Evolutionary conservation across 1,284 basidiomycete species (phyloP).

Genomic region (Fomitopsis schrenkii): DNA sequence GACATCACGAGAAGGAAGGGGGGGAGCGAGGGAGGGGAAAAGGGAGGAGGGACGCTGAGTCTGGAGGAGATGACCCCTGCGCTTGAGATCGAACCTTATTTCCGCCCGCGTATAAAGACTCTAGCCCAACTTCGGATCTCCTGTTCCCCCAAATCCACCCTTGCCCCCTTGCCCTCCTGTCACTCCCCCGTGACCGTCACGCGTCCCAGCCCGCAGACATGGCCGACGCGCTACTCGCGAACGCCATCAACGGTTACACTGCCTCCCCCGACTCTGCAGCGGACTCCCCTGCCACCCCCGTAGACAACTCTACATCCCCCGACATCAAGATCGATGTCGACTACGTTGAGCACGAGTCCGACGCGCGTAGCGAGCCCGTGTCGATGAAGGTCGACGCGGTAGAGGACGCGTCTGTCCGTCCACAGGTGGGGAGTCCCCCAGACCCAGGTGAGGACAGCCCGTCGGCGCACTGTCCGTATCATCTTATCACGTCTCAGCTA

Average conservation of each 20-base stretch:
- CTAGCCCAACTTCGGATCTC: conserved; percentile 60
- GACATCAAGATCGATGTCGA: conserved; percentile 61
- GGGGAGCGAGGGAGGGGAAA: conserved; percentile 9
- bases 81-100: conserved; percentile 79
- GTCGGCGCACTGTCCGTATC: conserved; percentile 14
- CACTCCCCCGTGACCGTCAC: conserved; percentile 38
- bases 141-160: conserved; percentile 69
- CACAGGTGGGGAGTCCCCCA: conserved; percentile 38
- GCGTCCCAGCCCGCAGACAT: conserved; percentile 28
- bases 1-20: conserved; percentile 5
- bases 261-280: conserved; percentile 35
- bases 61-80: conserved; percentile 42
- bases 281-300: conserved; percentile 58
- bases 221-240: conserved; percentile 29
- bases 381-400: conserved; percentile 37
- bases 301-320: conserved; percentile 41
- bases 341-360: conserved; percentile 57
- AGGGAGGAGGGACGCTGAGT: conserved; percentile 19
- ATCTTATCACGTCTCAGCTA: conserved; percentile 29
- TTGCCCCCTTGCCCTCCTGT: conserved; percentile 28
- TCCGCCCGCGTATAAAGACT: conserved; percentile 74
- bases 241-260: conserved; percentile 44
- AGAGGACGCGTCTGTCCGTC: conserved; percentile 40
- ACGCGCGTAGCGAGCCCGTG: conserved; percentile 56
- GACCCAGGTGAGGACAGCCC: conserved; percentile 42